These are phyloP conservation scores for Xerophyta viscosa DNA, from an alignment of 106 monocot species.

Conservation along the genomic window DNA sequence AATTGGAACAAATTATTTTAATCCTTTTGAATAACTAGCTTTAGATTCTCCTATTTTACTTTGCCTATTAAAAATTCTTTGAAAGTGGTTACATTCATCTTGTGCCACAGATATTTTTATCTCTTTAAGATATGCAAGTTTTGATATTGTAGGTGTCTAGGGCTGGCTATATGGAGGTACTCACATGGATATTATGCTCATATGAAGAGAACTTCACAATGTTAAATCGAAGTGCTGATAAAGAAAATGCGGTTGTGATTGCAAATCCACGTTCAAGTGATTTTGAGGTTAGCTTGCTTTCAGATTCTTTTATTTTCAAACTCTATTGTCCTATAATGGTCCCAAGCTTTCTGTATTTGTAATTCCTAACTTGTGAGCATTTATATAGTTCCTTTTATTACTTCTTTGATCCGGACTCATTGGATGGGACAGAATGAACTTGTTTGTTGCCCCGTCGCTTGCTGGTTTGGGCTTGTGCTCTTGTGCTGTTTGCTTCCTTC, in stretches of 20 bases:
- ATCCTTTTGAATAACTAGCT: no score
- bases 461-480: no score
- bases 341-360: not conserved
- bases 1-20: no score
- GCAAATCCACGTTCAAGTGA: slow-evolving; percentile 86
- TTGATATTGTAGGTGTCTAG: slow-evolving; percentile 88
- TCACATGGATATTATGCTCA: slow-evolving; percentile 88
- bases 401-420: not conserved
- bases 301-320: not conserved
- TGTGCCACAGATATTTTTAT: no score
- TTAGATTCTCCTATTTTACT: no score
- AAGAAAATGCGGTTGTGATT: slow-evolving; percentile 68
- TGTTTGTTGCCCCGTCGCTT: no score
- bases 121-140: no score
- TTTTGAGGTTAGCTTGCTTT: slow-evolving; percentile 50
- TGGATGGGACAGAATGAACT: not conserved
- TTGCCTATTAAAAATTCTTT: no score
- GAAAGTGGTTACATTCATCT: no score
- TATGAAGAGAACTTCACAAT: slow-evolving; percentile 84
- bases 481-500: not conserved
- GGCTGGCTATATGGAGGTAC: slow-evolving; percentile 93
- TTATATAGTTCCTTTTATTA: not conserved
- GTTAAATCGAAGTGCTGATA: slow-evolving; percentile 63
- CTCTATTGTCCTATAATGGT: not conserved
- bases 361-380: not conserved